Conservation (phyloP, 2,329 filamentous ascomycete species). For the Monilinia laxa region DNA sequence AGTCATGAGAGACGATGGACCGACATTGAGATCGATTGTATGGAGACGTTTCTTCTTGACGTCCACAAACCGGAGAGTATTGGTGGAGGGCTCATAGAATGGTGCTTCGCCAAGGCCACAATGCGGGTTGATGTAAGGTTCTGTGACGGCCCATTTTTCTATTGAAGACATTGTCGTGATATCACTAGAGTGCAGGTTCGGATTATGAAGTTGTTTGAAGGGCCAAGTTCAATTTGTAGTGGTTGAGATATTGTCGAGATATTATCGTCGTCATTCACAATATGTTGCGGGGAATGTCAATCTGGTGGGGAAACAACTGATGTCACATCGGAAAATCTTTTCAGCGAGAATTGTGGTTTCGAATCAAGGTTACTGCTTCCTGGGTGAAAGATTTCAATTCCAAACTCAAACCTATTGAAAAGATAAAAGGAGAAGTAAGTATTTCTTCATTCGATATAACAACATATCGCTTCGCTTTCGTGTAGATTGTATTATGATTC, state of each 20-base stretch:
- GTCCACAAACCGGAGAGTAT: conserved; percentile 75
- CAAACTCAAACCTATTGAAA: not conserved
- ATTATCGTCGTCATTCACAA: not conserved
- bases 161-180: conserved; percentile 31
- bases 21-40: conserved; percentile 63
- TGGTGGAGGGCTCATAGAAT: conserved; percentile 65
- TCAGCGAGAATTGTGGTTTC: conserved; percentile 7
- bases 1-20: conserved; percentile 42
- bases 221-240: no score
- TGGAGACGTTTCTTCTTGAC: conserved; percentile 77
- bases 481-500: not conserved
- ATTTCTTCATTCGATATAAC: not conserved
- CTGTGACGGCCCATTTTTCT: conserved; percentile 48
- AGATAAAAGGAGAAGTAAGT: not conserved
- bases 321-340: conserved; percentile 21
- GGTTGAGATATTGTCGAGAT: not conserved
- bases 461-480: not conserved
- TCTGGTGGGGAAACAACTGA: conserved; percentile 13
- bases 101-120: conserved; percentile 73
- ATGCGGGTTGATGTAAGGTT: conserved; percentile 56
- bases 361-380: not conserved
- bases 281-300: not conserved
- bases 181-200: not conserved
- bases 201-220: not conserved
- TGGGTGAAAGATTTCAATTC: not conserved